Percentiles rank a stretch among this genome's conserved stretches.
Evolutionary conservation across 345 rosid genomes (phyloP).

Genomic region (Leavenworthia alabamica): DNA sequence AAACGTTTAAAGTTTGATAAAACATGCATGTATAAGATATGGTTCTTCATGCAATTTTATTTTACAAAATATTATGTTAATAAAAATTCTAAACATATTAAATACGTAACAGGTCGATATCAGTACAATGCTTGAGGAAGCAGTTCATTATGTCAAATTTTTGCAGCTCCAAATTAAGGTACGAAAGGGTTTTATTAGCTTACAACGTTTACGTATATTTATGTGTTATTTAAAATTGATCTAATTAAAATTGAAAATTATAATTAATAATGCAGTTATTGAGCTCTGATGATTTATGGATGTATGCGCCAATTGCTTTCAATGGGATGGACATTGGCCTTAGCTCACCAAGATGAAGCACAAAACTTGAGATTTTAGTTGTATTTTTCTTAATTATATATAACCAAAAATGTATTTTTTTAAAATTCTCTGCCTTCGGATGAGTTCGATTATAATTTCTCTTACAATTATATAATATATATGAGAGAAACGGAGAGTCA

Average conservation of each 20-base stretch:
- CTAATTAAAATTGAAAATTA: neutral
- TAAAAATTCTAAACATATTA: neutral
- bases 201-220: neutral
- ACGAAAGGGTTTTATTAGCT: neutral
- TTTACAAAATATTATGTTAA: neutral
- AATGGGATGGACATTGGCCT: slow-evolving; percentile 77
- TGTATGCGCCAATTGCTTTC: slow-evolving; percentile 88
- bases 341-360: slow-evolving; percentile 19
- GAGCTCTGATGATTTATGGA: slow-evolving; percentile 89
- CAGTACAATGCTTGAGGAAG: slow-evolving; percentile 96
- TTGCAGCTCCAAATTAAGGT: slow-evolving; percentile 88
- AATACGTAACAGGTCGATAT: slow-evolving; percentile 60
- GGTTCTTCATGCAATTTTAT: neutral
- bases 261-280: slow-evolving; percentile 40
- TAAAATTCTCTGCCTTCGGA: slow-evolving; percentile 19
- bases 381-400: neutral
- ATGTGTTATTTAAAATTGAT: neutral
- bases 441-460: slow-evolving; percentile 29
- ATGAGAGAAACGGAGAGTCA: slow-evolving; percentile 20
- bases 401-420: slow-evolving; percentile 19
- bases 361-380: slow-evolving; percentile 1
- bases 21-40: slow-evolving; percentile 2
- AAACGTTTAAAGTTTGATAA: neutral
- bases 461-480: slow-evolving; percentile 26
- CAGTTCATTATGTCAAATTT: slow-evolving; percentile 79